Conservation (phyloP, 352 stramenopile genomes). For the Phytophthora melonis region DNA sequence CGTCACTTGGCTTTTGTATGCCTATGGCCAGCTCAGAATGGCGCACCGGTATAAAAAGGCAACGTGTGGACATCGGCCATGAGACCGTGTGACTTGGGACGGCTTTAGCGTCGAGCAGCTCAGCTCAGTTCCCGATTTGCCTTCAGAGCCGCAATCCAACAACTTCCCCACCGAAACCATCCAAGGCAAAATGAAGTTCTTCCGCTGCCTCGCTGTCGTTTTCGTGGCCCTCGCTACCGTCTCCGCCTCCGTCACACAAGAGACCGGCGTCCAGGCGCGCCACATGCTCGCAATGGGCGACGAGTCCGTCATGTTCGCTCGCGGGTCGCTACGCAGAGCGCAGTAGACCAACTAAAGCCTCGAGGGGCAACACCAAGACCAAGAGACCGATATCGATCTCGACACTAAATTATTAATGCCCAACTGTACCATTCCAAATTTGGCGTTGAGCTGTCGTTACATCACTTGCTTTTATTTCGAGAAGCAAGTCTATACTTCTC, state of each 20-base stretch:
- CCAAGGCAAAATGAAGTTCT: constrained; percentile 12
- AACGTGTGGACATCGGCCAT: constrained; percentile 1
- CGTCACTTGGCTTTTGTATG: constrained; percentile 7
- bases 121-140: constrained; percentile 12
- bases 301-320: constrained; percentile 18
- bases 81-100: constrained; percentile 11
- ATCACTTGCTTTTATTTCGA: neutral
- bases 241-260: neutral
- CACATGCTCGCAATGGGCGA: constrained; percentile 28
- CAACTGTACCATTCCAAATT: constrained; percentile 1
- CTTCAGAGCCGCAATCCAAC: neutral
- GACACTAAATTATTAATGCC: constrained; percentile 11
- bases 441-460: constrained; percentile 2
- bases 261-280: constrained; percentile 15
- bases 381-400: neutral
- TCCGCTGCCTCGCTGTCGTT: constrained; percentile 4
- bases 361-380: neutral
- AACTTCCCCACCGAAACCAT: too few relatives aligned
- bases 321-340: constrained; percentile 10
- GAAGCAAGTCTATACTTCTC: neutral
- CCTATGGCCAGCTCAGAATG: neutral
- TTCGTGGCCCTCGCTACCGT: neutral
- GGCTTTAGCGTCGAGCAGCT: neutral
- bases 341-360: neutral
- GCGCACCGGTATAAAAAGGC: constrained; percentile 4